Base-by-base conservation (phyloP, 202 grass and related monocot genomes). In the Bolboschoenoplectus hybrid region DNA sequence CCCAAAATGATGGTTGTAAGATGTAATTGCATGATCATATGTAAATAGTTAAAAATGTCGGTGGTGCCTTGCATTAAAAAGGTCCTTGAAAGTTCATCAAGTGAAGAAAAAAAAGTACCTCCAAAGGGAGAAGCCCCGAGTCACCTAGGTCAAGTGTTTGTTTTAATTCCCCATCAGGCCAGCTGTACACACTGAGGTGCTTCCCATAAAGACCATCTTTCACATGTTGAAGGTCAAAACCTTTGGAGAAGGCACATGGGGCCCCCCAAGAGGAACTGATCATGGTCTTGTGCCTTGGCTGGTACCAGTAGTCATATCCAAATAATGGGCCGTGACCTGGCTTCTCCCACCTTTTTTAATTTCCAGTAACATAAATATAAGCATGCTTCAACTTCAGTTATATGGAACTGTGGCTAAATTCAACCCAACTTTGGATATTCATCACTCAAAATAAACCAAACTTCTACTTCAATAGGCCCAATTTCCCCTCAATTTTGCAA, bases 301-400 rank as follows among this genome's bases (percentile, higher is more conserved):
- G 92, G 75, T 99, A 99, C 93, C 97, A 96, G 86, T 85, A 99
- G 84, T 99, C 93, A 85, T 96, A 99, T 45, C 97, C 97, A 89
- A 99, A 99, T 45, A 85, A 55, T 32, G 93, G 93, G 52, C 75
- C 90, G 61, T 96, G 89, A 50, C 96, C 93, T 70, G 93, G 90
- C 86, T 91, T 95, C 87, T 98, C 97, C 97, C 97, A 98, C 70
- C 93, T 98, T 41, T 56, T 77, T 44, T 7, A 38, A 14, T 58
- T 40, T 7, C 71, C 67, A 85, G 34, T 32, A 62, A 41, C 46
- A 61, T 56, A 90, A 60, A 56, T n/a, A 10, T 38, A 55, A 38
- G 47, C 50, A 55, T 77, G 5, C 0, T 53, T 76, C 9, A 55
- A 39, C 5, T 77, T 74, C 19, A 74, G 44, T 74, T 51, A 32